Evolutionary conservation across 78 protist genomes (phyloP).

Genomic region (Goniomonas avonlea): DNA sequence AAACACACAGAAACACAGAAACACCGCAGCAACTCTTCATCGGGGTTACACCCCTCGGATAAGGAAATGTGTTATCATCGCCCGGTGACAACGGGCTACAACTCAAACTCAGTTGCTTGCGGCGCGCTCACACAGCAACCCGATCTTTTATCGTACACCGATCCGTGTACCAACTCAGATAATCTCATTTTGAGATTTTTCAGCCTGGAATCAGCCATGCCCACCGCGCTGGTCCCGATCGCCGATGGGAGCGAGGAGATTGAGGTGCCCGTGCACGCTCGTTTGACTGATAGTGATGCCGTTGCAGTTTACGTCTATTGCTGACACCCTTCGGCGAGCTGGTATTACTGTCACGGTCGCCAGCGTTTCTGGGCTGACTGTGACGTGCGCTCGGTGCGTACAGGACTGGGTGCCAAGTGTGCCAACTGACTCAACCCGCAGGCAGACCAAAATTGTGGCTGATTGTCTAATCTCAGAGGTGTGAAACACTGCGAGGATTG

Average conservation of each 20-base stretch:
- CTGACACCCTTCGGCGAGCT: neutral
- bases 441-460: neutral
- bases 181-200: no score
- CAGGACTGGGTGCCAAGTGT: neutral
- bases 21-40: no score
- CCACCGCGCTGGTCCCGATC: neutral
- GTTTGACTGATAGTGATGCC: neutral
- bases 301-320: neutral
- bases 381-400: neutral
- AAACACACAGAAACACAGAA: no score
- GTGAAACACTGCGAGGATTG: no score
- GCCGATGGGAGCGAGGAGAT: neutral
- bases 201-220: no score
- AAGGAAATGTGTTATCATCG: no score
- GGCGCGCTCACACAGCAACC: no score
- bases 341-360: neutral
- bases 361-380: neutral
- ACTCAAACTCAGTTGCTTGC: no score
- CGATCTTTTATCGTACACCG: no score
- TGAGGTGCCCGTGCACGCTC: neutral
- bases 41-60: no score
- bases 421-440: neutral
- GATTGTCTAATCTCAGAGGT: neutral
- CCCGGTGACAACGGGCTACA: no score
- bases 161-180: no score